Percentiles rank a stretch among this genome's conserved stretches.
phyloP scores from a whole-genome alignment of 352 stramenopile species.

The Globisporangium okanoganense region DNA sequence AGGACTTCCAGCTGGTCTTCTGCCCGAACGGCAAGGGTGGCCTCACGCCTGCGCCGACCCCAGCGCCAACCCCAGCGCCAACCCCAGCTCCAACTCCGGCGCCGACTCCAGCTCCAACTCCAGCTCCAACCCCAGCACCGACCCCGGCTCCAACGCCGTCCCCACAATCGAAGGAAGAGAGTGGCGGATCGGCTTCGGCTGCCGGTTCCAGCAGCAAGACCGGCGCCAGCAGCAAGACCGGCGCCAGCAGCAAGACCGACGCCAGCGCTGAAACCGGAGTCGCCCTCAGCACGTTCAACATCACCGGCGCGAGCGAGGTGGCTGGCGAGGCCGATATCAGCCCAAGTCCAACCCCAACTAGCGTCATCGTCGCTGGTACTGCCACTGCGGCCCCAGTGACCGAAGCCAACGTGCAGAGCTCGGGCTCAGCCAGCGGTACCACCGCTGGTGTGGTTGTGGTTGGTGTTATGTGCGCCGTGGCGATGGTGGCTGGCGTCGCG shows the following conservation, averaged over 20 bases:
- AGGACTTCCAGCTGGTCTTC: slow-evolving; percentile 59
- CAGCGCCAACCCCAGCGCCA: slow-evolving; percentile 27
- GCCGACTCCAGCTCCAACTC: slow-evolving; percentile 28
- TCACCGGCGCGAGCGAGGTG: slow-evolving; percentile 12
- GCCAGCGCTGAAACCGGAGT: slow-evolving; percentile 13
- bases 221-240: slow-evolving; percentile 6
- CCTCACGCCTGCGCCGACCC: slow-evolving; percentile 18
- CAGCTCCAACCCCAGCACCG: slow-evolving; percentile 25
- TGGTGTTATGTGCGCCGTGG: slow-evolving; percentile 24
- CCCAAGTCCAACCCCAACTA: slow-evolving; percentile 1
- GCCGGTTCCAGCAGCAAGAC: slow-evolving; percentile 9
- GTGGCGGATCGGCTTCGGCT: slow-evolving; percentile 11
- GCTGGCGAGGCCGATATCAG: slow-evolving; percentile 4
- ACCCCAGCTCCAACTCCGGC: slow-evolving; percentile 29
- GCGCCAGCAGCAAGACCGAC: slow-evolving; percentile 12
- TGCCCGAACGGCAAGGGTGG: slow-evolving; percentile 42
- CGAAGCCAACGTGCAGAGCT: slow-evolving; percentile 46
- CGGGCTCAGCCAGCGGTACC: not conserved
- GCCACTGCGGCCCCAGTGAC: slow-evolving; percentile 21
- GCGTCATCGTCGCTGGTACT: slow-evolving; percentile 10
- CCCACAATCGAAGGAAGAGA: slow-evolving; percentile 14
- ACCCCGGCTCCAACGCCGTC: slow-evolving; percentile 20
- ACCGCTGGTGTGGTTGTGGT: slow-evolving; percentile 26
- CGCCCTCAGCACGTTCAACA: not conserved
- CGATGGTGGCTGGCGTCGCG: slow-evolving; percentile 43